These are phyloP conservation scores for Apiotrichum akiyoshidainum DNA, from an alignment of 1,284 basidiomycete genomes.

Conservation along the genomic window DNA sequence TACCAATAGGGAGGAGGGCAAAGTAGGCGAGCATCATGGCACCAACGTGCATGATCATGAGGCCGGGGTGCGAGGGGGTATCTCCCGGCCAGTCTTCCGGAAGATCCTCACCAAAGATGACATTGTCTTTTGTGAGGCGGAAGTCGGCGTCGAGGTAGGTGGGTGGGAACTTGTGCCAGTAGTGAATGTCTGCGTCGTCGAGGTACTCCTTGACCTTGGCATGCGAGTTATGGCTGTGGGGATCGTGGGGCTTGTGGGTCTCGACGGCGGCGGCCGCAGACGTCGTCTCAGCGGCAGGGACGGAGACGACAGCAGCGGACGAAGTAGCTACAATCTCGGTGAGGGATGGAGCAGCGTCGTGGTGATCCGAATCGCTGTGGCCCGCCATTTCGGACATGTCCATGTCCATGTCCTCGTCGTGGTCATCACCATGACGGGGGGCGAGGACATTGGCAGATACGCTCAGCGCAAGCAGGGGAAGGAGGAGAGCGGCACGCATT, in stretches of 20 bases:
- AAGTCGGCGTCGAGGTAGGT: conserved; percentile 43
- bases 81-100: conserved; percentile 33
- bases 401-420: conserved; percentile 14
- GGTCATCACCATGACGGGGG: conserved; percentile 15
- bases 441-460: not conserved
- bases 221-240: conserved; percentile 32
- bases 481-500: conserved; percentile 16
- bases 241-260: conserved; percentile 10
- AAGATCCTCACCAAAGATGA: conserved; percentile 44
- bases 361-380: not conserved
- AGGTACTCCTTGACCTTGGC: conserved; percentile 28
- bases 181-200: conserved; percentile 39
- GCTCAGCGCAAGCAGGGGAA: conserved; percentile 11
- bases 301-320: not conserved
- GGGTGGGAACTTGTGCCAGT: conserved; percentile 39
- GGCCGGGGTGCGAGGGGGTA: conserved; percentile 28
- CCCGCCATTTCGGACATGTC: conserved; percentile 6
- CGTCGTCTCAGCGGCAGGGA: not conserved
- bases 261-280: not conserved
- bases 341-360: not conserved
- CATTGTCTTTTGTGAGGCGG: conserved; percentile 33
- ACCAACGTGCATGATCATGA: conserved; percentile 36
- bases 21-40: conserved; percentile 40
- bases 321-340: not conserved
- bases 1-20: conserved; percentile 38